Percentiles rank a stretch among this genome's conserved stretches.
Evolutionary conservation across 139 green algal species (phyloP).

Genomic region (Mychonastes homosphaera): DNA sequence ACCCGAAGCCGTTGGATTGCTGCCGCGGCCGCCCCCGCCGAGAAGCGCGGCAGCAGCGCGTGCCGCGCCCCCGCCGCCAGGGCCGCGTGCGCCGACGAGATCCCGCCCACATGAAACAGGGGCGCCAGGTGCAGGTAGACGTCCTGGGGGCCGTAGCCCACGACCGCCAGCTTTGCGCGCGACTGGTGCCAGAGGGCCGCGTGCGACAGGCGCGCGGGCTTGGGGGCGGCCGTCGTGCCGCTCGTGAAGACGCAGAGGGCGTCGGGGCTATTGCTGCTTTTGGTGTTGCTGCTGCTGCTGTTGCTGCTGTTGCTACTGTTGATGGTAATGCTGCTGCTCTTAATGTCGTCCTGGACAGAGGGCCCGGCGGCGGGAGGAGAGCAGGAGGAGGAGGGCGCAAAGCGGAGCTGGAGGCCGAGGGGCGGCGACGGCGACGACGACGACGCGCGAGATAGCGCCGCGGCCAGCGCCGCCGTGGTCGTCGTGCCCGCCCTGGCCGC

Average conservation of each 20-base stretch:
- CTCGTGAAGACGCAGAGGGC: constrained; percentile 47
- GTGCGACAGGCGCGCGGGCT: constrained; percentile 53
- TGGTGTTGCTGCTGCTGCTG: background rate
- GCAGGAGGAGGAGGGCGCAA: background rate
- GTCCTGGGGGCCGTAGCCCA: constrained; percentile 56
- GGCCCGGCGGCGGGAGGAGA: background rate
- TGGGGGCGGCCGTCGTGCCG: constrained; percentile 56
- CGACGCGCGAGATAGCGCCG: no score
- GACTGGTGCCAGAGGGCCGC: constrained; percentile 48
- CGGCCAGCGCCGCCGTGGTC: no score
- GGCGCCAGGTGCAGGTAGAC: constrained; percentile 78
- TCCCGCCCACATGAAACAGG: constrained; percentile 78
- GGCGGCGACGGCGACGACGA: background rate
- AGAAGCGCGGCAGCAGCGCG: constrained; percentile 37
- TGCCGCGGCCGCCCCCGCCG: background rate
- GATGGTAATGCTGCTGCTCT: background rate
- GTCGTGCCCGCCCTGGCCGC: no score
- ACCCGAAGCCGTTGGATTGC: constrained; percentile 34
- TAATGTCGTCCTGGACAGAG: background rate
- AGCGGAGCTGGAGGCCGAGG: background rate
- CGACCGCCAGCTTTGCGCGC: constrained; percentile 52
- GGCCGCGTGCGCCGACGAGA: constrained; percentile 65
- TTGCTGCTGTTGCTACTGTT: background rate
- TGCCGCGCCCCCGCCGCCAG: constrained; percentile 58
- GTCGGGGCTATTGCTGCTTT: background rate